Conservation (phyloP, 2,329 filamentous ascomycete species). For the Diaporthe aspalathi region DNA sequence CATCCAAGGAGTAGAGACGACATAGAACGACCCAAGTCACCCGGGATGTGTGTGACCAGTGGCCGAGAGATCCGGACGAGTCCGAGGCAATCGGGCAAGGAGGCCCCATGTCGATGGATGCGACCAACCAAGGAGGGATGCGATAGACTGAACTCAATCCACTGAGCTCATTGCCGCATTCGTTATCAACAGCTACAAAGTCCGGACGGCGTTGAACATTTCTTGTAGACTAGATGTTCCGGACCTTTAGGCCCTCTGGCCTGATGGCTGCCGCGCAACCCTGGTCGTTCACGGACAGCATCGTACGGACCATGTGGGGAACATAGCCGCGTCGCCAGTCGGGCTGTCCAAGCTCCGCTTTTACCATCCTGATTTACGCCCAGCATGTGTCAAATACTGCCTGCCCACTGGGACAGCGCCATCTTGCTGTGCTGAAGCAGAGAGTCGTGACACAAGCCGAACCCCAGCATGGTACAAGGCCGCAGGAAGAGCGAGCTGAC, state of each 20-base stretch:
- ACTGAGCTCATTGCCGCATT: conserved; percentile 26
- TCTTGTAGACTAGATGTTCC: neutral
- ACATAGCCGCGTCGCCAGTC: conserved; percentile 21
- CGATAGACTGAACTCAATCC: conserved; percentile 32
- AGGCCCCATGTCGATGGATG: conserved; percentile 26
- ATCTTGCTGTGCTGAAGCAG: neutral
- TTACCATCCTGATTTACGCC: conserved; percentile 11
- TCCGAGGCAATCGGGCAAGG: conserved; percentile 24
- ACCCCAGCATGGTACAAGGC: neutral
- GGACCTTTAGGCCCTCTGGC: conserved; percentile 4
- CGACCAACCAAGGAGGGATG: conserved; percentile 18
- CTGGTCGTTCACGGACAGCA: neutral
- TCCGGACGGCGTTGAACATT: neutral
- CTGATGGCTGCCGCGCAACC: conserved; percentile 3
- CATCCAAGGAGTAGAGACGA: conserved; percentile 16
- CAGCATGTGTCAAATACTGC: conserved; percentile 13
- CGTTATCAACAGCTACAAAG: conserved; percentile 17
- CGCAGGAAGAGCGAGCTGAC: neutral
- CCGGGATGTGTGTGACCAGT: conserved; percentile 28
- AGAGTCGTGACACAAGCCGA: conserved; percentile 9
- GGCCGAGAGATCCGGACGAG: conserved; percentile 30
- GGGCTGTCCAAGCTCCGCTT: conserved; percentile 26
- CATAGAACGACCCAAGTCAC: conserved; percentile 4
- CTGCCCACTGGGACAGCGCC: neutral
- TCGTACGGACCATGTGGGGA: conserved; percentile 27